phyloP scores from a whole-genome alignment of 2,329 filamentous ascomycete genomes.

The Teratosphaeria destructans region DNA sequence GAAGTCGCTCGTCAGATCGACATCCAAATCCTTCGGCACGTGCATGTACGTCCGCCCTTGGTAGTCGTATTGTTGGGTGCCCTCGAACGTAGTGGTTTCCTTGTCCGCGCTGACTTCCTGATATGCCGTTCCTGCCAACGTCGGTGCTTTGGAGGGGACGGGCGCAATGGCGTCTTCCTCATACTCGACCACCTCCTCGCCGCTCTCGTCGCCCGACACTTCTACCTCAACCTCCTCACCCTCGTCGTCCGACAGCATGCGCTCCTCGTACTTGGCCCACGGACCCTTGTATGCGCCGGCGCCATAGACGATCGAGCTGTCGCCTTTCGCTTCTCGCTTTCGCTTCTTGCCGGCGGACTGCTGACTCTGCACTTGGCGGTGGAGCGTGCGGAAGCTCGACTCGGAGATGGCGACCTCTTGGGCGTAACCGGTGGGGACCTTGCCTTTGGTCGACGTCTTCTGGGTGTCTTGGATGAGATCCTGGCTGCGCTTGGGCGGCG shows the following conservation, averaged over 20 bases:
- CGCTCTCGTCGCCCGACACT: conserved; percentile 61
- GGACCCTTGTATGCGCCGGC: conserved; percentile 84
- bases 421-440: conserved; percentile 63
- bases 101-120: conserved; percentile 33
- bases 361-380: conserved; percentile 60
- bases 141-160: conserved; percentile 37
- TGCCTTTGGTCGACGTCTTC: conserved; percentile 31
- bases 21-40: conserved; percentile 77
- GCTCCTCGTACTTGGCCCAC: conserved; percentile 75
- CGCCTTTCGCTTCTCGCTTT: conserved; percentile 77
- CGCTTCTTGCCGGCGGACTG: conserved; percentile 52
- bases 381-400: conserved; percentile 76
- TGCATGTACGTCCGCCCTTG: conserved; percentile 97
- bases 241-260: conserved; percentile 63
- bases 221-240: conserved; percentile 49
- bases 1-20: conserved; percentile 66
- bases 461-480: conserved; percentile 17
- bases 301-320: conserved; percentile 74
- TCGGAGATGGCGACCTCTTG: conserved; percentile 85
- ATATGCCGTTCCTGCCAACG: conserved; percentile 44
- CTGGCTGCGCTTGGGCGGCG: conserved; percentile 18
- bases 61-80: conserved; percentile 76
- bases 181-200: conserved; percentile 61
- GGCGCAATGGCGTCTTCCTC: conserved; percentile 62
- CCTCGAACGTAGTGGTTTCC: conserved; percentile 84